A percentile compares a stretch with the other conserved stretches of the same genome.
phyloP scores from a whole-genome alignment of 345 rosid genomes.

The Pistacia integerrima region DNA sequence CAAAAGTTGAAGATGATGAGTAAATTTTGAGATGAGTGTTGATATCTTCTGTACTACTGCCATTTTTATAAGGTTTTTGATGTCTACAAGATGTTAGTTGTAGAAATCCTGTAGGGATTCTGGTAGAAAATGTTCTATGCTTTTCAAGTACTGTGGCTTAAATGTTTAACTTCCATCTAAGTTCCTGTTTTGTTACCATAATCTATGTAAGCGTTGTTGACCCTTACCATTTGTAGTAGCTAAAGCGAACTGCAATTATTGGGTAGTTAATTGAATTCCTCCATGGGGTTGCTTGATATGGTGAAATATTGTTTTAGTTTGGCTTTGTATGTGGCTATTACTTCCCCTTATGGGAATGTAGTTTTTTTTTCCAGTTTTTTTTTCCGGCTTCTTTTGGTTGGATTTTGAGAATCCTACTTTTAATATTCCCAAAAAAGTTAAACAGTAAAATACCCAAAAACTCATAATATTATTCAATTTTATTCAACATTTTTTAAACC shows the following conservation, averaged over 20 bases:
- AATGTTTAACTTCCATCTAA: background rate
- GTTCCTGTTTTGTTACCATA: background rate
- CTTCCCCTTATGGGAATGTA: no score
- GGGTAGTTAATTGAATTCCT: background rate
- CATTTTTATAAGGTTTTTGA: background rate
- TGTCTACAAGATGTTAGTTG: slow-evolving; percentile 6
- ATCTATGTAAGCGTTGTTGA: background rate
- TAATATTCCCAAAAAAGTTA: no score
- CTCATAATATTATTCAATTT: no score
- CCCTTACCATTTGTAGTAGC: background rate
- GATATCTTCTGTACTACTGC: background rate
- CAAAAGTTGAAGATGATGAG: slow-evolving; percentile 37
- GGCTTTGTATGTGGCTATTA: no score
- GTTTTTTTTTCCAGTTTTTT: no score
- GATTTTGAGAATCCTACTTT: no score
- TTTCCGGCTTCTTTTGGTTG: no score
- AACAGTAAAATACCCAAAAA: no score
- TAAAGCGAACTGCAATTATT: background rate
- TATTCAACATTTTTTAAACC: no score
- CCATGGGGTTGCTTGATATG: background rate
- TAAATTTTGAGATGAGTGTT: slow-evolving; percentile 18
- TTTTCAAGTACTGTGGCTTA: background rate
- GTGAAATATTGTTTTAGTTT: no score
- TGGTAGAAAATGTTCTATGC: background rate
- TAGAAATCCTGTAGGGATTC: background rate